Conservation (phyloP, 2,329 filamentous ascomycete species). For the Clarireedia hainanense region DNA sequence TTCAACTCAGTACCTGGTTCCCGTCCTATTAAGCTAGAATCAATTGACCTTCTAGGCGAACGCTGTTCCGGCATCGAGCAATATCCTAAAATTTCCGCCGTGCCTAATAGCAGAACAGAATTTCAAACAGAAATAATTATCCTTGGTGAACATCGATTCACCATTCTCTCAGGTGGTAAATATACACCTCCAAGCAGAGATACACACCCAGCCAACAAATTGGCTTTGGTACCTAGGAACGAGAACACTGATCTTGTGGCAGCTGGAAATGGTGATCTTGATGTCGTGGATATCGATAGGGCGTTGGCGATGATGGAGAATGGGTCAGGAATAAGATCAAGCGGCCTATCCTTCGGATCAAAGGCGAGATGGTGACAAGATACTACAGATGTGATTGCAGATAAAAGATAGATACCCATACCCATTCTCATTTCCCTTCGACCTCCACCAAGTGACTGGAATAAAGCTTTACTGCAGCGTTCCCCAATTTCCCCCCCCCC, state of each 20-base stretch:
- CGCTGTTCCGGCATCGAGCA: constrained; percentile 27
- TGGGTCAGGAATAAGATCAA: constrained; percentile 14
- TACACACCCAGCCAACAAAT: constrained; percentile 9
- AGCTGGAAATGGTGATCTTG: constrained; percentile 33
- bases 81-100: constrained; percentile 13
- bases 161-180: constrained; percentile 20
- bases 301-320: constrained; percentile 47
- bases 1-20: constrained; percentile 20
- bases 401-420: constrained; percentile 3
- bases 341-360: constrained; percentile 9
- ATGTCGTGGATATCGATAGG: constrained; percentile 59
- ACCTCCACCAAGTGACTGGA: background rate
- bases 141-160: constrained; percentile 27
- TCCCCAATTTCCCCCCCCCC: background rate
- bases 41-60: constrained; percentile 28
- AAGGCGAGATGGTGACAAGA: constrained; percentile 37
- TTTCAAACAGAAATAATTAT: constrained; percentile 26
- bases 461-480: background rate
- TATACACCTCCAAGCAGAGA: background rate
- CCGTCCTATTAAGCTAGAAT: constrained; percentile 25
- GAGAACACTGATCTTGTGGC: constrained; percentile 13
- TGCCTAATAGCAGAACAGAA: constrained; percentile 1
- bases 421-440: background rate
- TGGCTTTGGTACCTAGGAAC: constrained; percentile 19
- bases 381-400: constrained; percentile 10